A percentile compares a stretch with the other conserved stretches of the same genome.
phyloP scores from a whole-genome alignment of 208 protist genomes.

The Trichomonas gallinae region DNA sequence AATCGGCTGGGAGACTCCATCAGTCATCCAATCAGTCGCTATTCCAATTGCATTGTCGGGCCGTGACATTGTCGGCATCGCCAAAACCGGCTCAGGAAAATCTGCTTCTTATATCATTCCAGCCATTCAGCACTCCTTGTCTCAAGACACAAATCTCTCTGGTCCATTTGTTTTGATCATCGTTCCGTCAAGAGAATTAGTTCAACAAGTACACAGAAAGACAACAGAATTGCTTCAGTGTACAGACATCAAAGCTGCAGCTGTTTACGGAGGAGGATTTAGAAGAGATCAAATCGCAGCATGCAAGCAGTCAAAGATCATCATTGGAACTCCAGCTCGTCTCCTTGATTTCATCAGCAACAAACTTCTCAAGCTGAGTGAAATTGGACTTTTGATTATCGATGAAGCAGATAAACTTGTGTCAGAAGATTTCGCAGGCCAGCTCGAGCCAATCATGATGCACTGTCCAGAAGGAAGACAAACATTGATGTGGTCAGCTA shows the following conservation, averaged over 20 bases:
- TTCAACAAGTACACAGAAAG: neutral
- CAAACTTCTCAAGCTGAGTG: neutral
- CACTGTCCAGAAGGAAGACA: slow-evolving; percentile 54
- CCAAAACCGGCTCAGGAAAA: slow-evolving; percentile 55
- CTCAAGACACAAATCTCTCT: neutral
- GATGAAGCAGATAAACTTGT: slow-evolving; percentile 76
- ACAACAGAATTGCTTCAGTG: neutral
- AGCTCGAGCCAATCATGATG: slow-evolving; percentile 42
- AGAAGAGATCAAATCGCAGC: slow-evolving; percentile 28
- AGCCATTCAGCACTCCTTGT: slow-evolving; percentile 55
- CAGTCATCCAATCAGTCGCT: slow-evolving; percentile 24
- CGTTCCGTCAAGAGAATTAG: neutral
- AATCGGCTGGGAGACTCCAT: neutral
- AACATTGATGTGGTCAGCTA: slow-evolving; percentile 94
- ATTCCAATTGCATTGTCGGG: slow-evolving; percentile 52
- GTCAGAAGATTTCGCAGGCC: slow-evolving; percentile 46
- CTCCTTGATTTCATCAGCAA: slow-evolving; percentile 61
- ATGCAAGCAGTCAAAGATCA: slow-evolving; percentile 9
- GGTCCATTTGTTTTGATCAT: neutral
- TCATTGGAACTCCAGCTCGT: slow-evolving; percentile 73
- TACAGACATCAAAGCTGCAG: neutral
- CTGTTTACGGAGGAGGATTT: neutral
- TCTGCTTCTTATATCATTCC: slow-evolving; percentile 67
- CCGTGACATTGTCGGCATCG: slow-evolving; percentile 66
- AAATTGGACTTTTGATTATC: slow-evolving; percentile 42